Conservation (phyloP, 2,329 filamentous ascomycete genomes). For the Neocucurbitaria cava region DNA sequence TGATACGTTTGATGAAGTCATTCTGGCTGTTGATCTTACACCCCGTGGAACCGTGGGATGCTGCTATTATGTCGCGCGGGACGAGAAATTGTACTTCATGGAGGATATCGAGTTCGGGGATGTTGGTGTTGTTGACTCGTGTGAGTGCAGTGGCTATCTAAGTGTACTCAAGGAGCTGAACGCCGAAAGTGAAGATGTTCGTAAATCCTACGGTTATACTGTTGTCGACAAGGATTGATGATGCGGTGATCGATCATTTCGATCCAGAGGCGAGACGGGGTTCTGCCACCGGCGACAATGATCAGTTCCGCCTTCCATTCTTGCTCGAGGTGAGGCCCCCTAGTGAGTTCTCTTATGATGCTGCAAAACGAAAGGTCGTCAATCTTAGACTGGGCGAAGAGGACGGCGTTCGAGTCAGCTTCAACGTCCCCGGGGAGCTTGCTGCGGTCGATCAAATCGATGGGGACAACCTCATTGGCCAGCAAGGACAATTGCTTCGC, state of each 20-base stretch:
- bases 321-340: constrained; percentile 72
- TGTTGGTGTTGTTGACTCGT: constrained; percentile 63
- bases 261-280: constrained; percentile 51
- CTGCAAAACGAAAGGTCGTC: constrained; percentile 70
- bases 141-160: constrained; percentile 39
- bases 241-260: constrained; percentile 54
- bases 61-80: constrained; percentile 76
- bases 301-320: constrained; percentile 63
- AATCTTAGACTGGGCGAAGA: constrained; percentile 62
- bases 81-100: constrained; percentile 76
- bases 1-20: constrained; percentile 68
- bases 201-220: constrained; percentile 68
- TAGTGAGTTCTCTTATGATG: constrained; percentile 73
- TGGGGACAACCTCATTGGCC: constrained; percentile 58
- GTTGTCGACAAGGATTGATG: constrained; percentile 63
- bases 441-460: constrained; percentile 46
- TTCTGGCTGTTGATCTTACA: constrained; percentile 81
- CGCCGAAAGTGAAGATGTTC: constrained; percentile 62
- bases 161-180: constrained; percentile 8
- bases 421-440: constrained; percentile 68
- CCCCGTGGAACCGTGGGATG: constrained; percentile 78
- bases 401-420: constrained; percentile 57
- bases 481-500: constrained; percentile 70
- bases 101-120: constrained; percentile 76
- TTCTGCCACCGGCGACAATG: constrained; percentile 43